Evolutionary conservation across 495 filamentous ascomycete genomes (phyloP), one percentile per base, ranked within the genome.

Genomic region (Lophiotrema nucula): DNA sequence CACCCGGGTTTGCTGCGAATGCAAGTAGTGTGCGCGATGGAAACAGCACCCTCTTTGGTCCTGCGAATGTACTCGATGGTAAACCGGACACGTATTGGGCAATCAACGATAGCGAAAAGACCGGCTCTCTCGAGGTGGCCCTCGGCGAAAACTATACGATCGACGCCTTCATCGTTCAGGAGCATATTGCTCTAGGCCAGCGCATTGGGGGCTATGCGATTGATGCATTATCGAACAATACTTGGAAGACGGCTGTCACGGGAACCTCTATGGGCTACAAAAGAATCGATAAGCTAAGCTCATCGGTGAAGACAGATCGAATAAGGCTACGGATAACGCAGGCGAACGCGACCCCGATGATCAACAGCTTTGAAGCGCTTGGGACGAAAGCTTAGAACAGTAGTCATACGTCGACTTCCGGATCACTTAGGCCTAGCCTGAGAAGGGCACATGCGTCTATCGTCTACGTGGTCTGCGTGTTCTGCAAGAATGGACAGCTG

Each of bases 311-410:
- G 15, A 35, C 27, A 21, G 3, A 4, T 16, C 4, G 47, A 3
- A n/a, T 49, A 11, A 28, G 47, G 11, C 47, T 49, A 16, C 47
- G 47, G 12, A 33, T 49, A 11, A 49, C 47, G 25, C 47, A 49
- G 27, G 23, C 47, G 47, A 49, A 49, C 18, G 47, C 47, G 11
- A 33, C 26, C 11, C 47, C 47, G 3, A 11, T 33, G 26, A 21
- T 49, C 25, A 6, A 35, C 4, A 35, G 26, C n/a, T 5, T 49
- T n/a, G 24, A 35, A 24, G 47, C 22, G 3, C 26, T 49, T 16
- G 47, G 47, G 24, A 10, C 22, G 23, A 13, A 11, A 22, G 26
- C 18, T 10, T 46, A 22, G 16, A 19, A n/a, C n/a, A n/a, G n/a
- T n/a, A n/a, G n/a, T n/a, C n/a, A n/a, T n/a, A n/a, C n/a, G n/a